Percentiles rank a stretch among this genome's conserved stretches.
These are phyloP conservation scores for Salix udensis DNA, from an alignment of 345 rosid genomes.

Conservation along the genomic window DNA sequence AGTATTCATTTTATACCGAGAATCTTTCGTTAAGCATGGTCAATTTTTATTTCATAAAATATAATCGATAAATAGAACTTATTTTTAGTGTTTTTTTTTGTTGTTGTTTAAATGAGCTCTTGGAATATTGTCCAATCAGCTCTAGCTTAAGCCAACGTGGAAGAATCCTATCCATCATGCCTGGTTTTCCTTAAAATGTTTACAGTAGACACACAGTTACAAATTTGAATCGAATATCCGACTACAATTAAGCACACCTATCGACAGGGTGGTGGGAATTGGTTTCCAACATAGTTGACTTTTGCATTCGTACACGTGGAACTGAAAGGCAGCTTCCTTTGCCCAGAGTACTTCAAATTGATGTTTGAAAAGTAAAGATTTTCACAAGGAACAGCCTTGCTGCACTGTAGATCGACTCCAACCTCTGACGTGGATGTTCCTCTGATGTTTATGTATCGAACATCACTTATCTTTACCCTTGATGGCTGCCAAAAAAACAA, in stretches of 20 bases:
- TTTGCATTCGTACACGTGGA: conserved; percentile 35
- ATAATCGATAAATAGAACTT: too few relatives aligned
- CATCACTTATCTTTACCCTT: conserved; percentile 38
- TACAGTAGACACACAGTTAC: too few relatives aligned
- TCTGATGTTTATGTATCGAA: conserved; percentile 36
- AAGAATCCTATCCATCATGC: too few relatives aligned
- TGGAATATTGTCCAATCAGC: too few relatives aligned
- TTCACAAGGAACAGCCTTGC: conserved; percentile 44
- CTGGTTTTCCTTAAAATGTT: too few relatives aligned
- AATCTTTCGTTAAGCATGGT: too few relatives aligned
- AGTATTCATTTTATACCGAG: too few relatives aligned
- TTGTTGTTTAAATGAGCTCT: too few relatives aligned
- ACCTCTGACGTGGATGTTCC: conserved; percentile 43
- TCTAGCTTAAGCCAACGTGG: too few relatives aligned
- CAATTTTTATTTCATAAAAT: too few relatives aligned
- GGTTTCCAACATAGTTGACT: conserved; percentile 29
- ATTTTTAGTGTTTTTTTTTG: too few relatives aligned
- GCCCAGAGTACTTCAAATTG: conserved; percentile 33
- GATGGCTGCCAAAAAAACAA: conserved; percentile 43
- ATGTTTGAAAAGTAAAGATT: conserved; percentile 35
- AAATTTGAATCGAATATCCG: neutral
- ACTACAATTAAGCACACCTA: neutral
- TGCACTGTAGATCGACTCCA: conserved; percentile 46
- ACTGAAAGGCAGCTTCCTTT: conserved; percentile 14
- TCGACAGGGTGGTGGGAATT: conserved; percentile 44